A percentile compares a stretch with the other conserved stretches of the same genome.
Conservation (phyloP, 345 rosid species). For the Gossypium bickii region DNA sequence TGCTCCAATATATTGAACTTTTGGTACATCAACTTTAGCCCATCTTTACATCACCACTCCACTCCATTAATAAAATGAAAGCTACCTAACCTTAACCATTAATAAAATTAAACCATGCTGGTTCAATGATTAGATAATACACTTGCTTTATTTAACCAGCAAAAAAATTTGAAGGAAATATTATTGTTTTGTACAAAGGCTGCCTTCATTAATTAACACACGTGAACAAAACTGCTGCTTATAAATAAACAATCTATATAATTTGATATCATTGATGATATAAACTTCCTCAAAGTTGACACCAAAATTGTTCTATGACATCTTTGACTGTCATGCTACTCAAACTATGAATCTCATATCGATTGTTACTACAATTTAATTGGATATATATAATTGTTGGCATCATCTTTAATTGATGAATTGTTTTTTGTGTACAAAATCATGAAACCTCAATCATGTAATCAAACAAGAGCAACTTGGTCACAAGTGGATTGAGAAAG, state of each 20-base stretch:
- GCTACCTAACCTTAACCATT: slow-evolving; percentile 16
- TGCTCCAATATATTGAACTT: neutral
- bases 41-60: slow-evolving; percentile 10
- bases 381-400: too few relatives aligned
- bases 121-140: slow-evolving; percentile 12
- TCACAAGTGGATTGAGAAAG: too few relatives aligned
- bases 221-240: slow-evolving; percentile 20
- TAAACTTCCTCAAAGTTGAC: neutral
- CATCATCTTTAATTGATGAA: too few relatives aligned
- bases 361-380: too few relatives aligned
- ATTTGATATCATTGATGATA: neutral
- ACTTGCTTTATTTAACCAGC: neutral
- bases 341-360: too few relatives aligned
- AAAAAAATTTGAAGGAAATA: neutral
- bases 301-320: neutral
- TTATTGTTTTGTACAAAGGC: neutral
- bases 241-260: neutral
- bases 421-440: too few relatives aligned
- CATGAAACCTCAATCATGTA: too few relatives aligned
- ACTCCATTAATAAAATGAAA: slow-evolving; percentile 8
- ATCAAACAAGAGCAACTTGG: too few relatives aligned
- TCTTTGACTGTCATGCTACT: neutral
- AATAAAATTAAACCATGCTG: slow-evolving; percentile 1
- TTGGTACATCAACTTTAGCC: neutral
- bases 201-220: slow-evolving; percentile 13